Base-by-base conservation (phyloP, 768 basidiomycete genomes). In the Leccinum incarnatum region DNA sequence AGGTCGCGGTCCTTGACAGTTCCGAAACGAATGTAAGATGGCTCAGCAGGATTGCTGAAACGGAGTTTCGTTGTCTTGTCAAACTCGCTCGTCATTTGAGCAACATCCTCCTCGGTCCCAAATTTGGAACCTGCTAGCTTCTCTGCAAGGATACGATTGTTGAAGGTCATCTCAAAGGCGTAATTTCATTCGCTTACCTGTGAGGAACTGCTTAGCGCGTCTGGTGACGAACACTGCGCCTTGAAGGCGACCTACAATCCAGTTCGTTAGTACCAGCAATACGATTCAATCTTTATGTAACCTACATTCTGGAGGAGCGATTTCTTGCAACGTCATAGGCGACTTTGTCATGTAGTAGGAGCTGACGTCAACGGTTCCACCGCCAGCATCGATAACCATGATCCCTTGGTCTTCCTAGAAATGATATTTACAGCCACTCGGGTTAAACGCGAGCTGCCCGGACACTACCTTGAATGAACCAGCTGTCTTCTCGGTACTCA, bases 331-430 rank as follows among this genome's bases (percentile, higher is more conserved):
- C 1, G 68, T 62, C 4, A 64, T 58, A 1, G 72, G 56, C 2
- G 63, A 69, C n/a, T 62, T 63, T n/a, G 66, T 65, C 63, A 78
- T 76, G 30, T 75, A 75, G 56, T 86, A 87, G 12, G 80, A 75
- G 58, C 82, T 85, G 42, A 86, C 72, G 59, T 87, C 85, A 27
- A 87, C 74, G 0, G 84, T 87, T 19, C 83, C 85, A 46, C 83
- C 83, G 7, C 85, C 85, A 3, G 84, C 83, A 58, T 87, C 83
- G n/a, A 86, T 79, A 34, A 86, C 74, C 57, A 83, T 71, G 3
- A 84, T 71, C 1, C 80, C 81, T 48, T 81, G 67, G 12, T 78
- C 78, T 14, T 67, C 71, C 81, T 83, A 60, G 45, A 29, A 23
- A 29, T 14, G 15, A 5, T 8, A 17, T 4, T 8, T 29, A 65